Evolutionary conservation across 2,329 filamentous ascomycete genomes (phyloP), one percentile per base, ranked within the genome.

Genomic region (Aspergillus alliaceus): DNA sequence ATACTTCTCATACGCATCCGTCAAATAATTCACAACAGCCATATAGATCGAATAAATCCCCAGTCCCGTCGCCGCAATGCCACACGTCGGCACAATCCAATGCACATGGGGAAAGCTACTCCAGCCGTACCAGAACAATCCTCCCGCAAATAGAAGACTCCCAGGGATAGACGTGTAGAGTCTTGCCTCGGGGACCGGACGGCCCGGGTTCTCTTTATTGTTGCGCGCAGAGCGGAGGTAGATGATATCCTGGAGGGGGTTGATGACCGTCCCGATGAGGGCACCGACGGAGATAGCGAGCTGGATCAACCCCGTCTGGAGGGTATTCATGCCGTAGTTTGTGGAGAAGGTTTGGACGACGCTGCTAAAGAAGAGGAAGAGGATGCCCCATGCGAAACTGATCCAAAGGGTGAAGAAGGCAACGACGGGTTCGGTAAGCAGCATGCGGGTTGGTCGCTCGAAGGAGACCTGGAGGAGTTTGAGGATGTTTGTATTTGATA

Each of bases 1-100:
- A 53, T 79, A 80, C 35, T 77, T 73, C 31, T 79, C 77, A 56
- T 82, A 82, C 0, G 79, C 75, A 57, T 82, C 79, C 1, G 74
- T 76, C 24, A 79, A 66, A 50, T 80, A 80, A 65, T 82, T 82
- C 4, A 80, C 73, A 2, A 77, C 80, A 12, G 77, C 78, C 62
- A 82, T 73, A 56, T 77, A 75, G 11, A 79, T 80, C 14, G 70
- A 71, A 27, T 75, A 75, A 1, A 80, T 78, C 5, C 69, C 75
- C 20, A 77, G 61, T 0, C 78, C 77, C 1, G 76, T 71, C 14
- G 72, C 68, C 2, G 68, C 73, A 4, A 76, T 63, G 0, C 68
- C 69, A 0, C 64, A 58, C 0, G 67, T 65, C 0, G 72, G 72
- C 1, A 74, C 72, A 12, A 75, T 74, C 72, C 72, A 75, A 35